These are phyloP conservation scores for Sclerotinia trifoliorum DNA, from an alignment of 2,329 filamentous ascomycete species.

Conservation along the genomic window DNA sequence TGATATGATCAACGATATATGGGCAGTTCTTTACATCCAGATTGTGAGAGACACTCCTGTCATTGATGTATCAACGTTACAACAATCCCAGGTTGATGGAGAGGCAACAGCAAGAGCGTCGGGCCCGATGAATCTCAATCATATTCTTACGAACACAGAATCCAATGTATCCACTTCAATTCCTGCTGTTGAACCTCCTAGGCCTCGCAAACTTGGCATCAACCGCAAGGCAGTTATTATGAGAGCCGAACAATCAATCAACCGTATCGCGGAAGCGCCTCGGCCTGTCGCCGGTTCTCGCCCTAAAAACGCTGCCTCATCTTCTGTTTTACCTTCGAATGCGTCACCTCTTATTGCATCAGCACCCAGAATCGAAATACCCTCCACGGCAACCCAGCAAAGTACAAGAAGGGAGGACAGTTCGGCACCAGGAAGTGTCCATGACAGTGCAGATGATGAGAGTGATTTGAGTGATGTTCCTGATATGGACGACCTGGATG, in stretches of 20 bases:
- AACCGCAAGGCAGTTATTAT: conserved; percentile 53
- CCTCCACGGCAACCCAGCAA: conserved; percentile 30
- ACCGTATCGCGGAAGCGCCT: conserved; percentile 41
- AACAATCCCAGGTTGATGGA: conserved; percentile 48
- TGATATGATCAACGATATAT: conserved; percentile 89
- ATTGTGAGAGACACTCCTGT: conserved; percentile 58
- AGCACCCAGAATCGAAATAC: conserved; percentile 42
- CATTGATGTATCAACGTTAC: conserved; percentile 42
- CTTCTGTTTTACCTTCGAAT: conserved; percentile 36
- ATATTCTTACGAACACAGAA: conserved; percentile 39
- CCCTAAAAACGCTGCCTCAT: conserved; percentile 24
- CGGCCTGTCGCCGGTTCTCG: conserved; percentile 41
- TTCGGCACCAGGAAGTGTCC: conserved; percentile 42
- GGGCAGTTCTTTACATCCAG: conserved; percentile 71
- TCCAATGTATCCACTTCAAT: conserved; percentile 34
- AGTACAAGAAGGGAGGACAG: conserved; percentile 41
- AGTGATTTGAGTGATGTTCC: conserved; percentile 53
- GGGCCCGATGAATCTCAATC: conserved; percentile 39
- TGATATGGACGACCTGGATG: conserved; percentile 38
- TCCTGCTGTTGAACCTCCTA: conserved; percentile 31
- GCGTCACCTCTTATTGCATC: conserved; percentile 30
- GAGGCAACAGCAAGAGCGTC: conserved; percentile 40
- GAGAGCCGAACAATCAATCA: conserved; percentile 59
- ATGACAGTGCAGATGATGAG: conserved; percentile 54
- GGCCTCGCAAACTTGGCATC: conserved; percentile 36